These are phyloP conservation scores for Salix suchowensis DNA, from an alignment of 345 rosid species.

Conservation along the genomic window DNA sequence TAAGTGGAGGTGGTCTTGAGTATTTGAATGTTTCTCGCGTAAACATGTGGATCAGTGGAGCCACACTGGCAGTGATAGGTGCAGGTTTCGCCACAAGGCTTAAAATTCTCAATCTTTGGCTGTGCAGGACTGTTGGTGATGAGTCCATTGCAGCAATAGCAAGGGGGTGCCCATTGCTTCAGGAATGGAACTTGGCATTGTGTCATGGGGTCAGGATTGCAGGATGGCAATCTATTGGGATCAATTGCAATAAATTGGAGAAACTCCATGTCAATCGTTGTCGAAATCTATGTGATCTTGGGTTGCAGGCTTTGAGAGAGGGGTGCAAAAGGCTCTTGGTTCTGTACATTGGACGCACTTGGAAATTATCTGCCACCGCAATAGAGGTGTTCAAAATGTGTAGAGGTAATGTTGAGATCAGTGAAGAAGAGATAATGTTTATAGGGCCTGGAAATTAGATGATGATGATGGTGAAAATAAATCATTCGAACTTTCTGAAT, in stretches of 20 bases:
- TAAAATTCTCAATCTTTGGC: constrained; percentile 50
- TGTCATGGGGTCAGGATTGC: constrained; percentile 51
- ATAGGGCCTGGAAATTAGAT: constrained; percentile 43
- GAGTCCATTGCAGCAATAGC: constrained; percentile 62
- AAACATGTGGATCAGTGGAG: constrained; percentile 18
- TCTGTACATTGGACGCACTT: constrained; percentile 39
- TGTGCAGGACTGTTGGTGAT: constrained; percentile 60
- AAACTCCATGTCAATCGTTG: constrained; percentile 71
- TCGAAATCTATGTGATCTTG: constrained; percentile 50
- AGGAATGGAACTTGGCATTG: constrained; percentile 67
- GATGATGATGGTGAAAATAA: background rate
- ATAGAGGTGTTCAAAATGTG: constrained; percentile 48
- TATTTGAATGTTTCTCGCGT: constrained; percentile 42
- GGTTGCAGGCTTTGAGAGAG: constrained; percentile 49
- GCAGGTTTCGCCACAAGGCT: constrained; percentile 50
- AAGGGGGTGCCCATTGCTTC: constrained; percentile 58
- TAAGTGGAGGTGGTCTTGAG: constrained; percentile 68
- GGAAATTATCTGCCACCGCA: constrained; percentile 27
- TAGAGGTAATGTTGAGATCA: constrained; percentile 43
- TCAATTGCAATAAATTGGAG: constrained; percentile 48
- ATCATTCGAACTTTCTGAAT: no score
- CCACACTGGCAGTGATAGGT: constrained; percentile 45
- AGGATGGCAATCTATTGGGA: constrained; percentile 64
- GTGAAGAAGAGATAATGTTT: constrained; percentile 41
- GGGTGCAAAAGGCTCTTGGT: constrained; percentile 60